These are phyloP conservation scores for Meyerozyma smithsonii DNA, from an alignment of 1,139 yeast species.

Conservation along the genomic window DNA sequence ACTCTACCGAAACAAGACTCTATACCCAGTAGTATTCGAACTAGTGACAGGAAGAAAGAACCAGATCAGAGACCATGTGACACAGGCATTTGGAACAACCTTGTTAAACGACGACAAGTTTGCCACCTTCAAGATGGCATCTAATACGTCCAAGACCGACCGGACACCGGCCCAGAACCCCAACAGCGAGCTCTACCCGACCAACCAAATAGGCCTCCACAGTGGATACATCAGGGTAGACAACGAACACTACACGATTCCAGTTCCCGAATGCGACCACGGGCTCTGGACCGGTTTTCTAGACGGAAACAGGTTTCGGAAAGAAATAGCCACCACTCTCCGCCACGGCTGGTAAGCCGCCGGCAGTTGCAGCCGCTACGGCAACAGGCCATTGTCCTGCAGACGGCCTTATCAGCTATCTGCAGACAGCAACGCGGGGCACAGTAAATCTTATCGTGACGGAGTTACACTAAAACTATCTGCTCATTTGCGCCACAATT, in stretches of 20 bases:
- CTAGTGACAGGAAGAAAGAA: slow-evolving; percentile 23
- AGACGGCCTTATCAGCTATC: not conserved
- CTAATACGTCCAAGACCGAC: slow-evolving; percentile 2
- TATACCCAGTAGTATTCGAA: slow-evolving; percentile 18
- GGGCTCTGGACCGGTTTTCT: slow-evolving; percentile 3
- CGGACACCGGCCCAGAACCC: not conserved
- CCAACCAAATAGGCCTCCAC: slow-evolving; percentile 23
- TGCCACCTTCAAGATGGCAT: slow-evolving; percentile 12
- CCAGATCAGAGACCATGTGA: slow-evolving; percentile 23
- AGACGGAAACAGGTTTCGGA: not conserved
- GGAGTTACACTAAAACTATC: not conserved
- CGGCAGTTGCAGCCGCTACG: not conserved
- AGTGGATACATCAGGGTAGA: slow-evolving; percentile 15
- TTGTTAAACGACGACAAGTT: slow-evolving; percentile 24
- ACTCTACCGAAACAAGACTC: slow-evolving; percentile 9
- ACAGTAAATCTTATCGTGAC: not conserved
- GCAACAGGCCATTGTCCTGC: not conserved
- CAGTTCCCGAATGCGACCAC: slow-evolving; percentile 1
- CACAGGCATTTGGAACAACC: slow-evolving; percentile 16
- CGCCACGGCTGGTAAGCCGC: not conserved
- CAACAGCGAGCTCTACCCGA: slow-evolving; percentile 14
- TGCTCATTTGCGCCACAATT: not conserved
- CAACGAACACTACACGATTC: not conserved
- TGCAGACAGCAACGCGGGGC: not conserved
- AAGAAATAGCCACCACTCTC: not conserved